Conservation (phyloP, 1,139 yeast species). For the Pneumocystis oryctolagi region DNA sequence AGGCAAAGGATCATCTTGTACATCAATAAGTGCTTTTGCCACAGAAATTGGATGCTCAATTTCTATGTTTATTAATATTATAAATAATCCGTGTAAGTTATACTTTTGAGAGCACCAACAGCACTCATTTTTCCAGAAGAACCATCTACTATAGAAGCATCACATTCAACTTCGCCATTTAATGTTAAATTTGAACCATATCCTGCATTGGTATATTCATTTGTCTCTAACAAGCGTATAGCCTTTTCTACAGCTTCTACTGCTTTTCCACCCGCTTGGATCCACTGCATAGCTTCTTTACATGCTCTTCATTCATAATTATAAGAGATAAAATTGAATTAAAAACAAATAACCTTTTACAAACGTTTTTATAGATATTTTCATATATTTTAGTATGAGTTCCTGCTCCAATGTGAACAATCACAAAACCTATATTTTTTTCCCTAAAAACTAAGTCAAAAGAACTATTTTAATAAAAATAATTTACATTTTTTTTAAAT, state of each 20-base stretch:
- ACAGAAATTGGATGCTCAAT: slow-evolving; percentile 22
- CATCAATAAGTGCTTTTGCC: slow-evolving; percentile 18
- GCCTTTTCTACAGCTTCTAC: slow-evolving; percentile 18
- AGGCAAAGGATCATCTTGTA: slow-evolving; percentile 13
- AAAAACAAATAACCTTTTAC: slow-evolving; percentile 11
- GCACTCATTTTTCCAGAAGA: slow-evolving; percentile 17
- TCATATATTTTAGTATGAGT: slow-evolving; percentile 17
- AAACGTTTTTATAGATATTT: slow-evolving; percentile 16
- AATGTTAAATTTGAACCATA: slow-evolving; percentile 38
- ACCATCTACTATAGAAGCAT: slow-evolving; percentile 27
- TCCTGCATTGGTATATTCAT: slow-evolving; percentile 41
- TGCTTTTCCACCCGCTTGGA: slow-evolving; percentile 14
- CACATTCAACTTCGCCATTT: slow-evolving; percentile 39
- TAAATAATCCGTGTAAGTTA: neutral
- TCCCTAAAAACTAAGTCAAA: neutral
- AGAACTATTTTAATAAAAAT: neutral
- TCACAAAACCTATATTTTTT: slow-evolving; percentile 16
- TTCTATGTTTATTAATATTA: slow-evolving; percentile 9
- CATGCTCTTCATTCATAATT: slow-evolving; percentile 14
- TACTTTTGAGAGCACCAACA: slow-evolving; percentile 20
- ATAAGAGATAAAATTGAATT: neutral
- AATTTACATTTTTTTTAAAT: neutral
- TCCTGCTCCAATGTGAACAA: slow-evolving; percentile 27
- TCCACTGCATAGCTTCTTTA: slow-evolving; percentile 16
- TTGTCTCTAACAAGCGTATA: slow-evolving; percentile 30